Conservation (phyloP, 352 stramenopile genomes). For the Phytophthora boehmeriae region DNA sequence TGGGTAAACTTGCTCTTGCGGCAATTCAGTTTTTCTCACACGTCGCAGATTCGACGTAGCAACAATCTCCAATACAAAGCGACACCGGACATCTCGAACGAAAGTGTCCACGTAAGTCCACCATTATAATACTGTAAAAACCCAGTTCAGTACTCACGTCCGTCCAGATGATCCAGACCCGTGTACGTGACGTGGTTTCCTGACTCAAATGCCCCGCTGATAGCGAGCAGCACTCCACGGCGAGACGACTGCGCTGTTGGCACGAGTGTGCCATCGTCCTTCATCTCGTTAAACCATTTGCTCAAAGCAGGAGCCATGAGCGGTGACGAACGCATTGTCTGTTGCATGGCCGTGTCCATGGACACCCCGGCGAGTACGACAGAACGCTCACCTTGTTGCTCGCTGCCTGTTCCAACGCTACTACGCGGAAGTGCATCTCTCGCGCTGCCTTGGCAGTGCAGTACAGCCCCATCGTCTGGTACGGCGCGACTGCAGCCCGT, state of each 20-base stretch:
- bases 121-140: no score
- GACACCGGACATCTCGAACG: constrained; percentile 9
- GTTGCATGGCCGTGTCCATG: constrained; percentile 87
- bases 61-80: not conserved
- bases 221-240: constrained; percentile 55
- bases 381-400: constrained; percentile 53
- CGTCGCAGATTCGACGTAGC: constrained; percentile 11
- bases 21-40: constrained; percentile 8
- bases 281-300: constrained; percentile 56
- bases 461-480: constrained; percentile 73
- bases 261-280: constrained; percentile 59
- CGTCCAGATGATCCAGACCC: no score
- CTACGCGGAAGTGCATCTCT: constrained; percentile 81
- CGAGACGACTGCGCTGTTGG: constrained; percentile 51
- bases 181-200: constrained; percentile 78
- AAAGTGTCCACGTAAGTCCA: constrained; percentile 20
- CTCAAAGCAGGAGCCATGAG: constrained; percentile 36
- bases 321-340: constrained; percentile 51
- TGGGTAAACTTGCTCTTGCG: not conserved
- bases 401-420: constrained; percentile 61
- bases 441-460: constrained; percentile 81
- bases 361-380: constrained; percentile 85
- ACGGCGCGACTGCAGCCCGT: constrained; percentile 72
- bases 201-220: constrained; percentile 57
- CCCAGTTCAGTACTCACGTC: no score